Conservation (phyloP, 106 monocot species). For the Dioscorea alata region DNA sequence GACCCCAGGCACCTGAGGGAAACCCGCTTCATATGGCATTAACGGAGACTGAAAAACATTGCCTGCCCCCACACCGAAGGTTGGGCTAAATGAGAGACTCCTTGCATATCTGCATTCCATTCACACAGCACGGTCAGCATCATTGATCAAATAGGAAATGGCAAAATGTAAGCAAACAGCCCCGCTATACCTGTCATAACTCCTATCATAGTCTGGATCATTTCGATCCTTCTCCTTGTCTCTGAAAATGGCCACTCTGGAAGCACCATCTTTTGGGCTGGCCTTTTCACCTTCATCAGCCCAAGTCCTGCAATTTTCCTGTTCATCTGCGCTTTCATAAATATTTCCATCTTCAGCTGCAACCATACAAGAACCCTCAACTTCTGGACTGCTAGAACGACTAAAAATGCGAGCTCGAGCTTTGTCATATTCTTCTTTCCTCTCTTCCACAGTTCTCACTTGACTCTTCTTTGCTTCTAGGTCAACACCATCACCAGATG, state of each 20-base stretch:
- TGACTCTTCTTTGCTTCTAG: constrained; percentile 14
- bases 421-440: constrained; percentile 76
- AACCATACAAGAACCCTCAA: constrained; percentile 5
- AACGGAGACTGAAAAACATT: constrained; percentile 40
- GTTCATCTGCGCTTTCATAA: constrained; percentile 22
- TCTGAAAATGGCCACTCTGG: constrained; percentile 70
- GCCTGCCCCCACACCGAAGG: constrained; percentile 18
- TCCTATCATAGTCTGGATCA: constrained; percentile 93
- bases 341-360: constrained; percentile 20
- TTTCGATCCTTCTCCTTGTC: constrained; percentile 73
- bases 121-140: background rate
- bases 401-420: constrained; percentile 75
- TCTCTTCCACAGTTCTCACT: constrained; percentile 68
- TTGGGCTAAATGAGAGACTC: constrained; percentile 29
- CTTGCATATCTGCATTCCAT: constrained; percentile 44
- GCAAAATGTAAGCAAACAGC: background rate
- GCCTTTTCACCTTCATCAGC: constrained; percentile 32
- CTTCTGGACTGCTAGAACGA: constrained; percentile 27
- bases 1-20: constrained; percentile 28
- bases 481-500: constrained; percentile 21
- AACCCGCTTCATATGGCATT: constrained; percentile 41
- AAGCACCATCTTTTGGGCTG: constrained; percentile 21
- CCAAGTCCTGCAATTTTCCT: constrained; percentile 6
- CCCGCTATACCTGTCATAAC: constrained; percentile 56
- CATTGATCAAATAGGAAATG: background rate